Evolutionary conservation across 208 protist species (phyloP), one percentile per base, ranked within the genome.

Genomic region (Wallacemonas rigidus): DNA sequence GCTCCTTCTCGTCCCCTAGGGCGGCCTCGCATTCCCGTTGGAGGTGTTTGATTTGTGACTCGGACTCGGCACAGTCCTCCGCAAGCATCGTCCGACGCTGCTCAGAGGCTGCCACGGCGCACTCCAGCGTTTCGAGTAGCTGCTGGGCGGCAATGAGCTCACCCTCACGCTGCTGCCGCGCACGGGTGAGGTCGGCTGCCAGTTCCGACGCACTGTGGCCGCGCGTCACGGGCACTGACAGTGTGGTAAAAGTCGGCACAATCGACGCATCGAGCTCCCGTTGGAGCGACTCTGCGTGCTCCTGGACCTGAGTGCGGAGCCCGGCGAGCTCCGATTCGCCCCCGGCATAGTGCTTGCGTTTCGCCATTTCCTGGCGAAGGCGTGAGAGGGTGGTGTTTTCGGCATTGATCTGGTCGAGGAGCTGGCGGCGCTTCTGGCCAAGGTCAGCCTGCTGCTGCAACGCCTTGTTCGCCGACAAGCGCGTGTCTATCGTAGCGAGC

Each of bases 321-420:
- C 72, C 44, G 61, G 54, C 72, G 50, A 89, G 38, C 57, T 92
- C 85, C 35, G 79, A 72, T 57, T 83, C 78, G 2, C 62, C 44
- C 11, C 74, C 58, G 44, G 77, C 71, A 47, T 47, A 73, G 67
- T 86, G 71, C 76, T 89, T 88, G 67, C 77, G 77, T 67, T 58
- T 76, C 44, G 81, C 70, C 77, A 94, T 81, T 53, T 80, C 72
- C 63, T 87, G 82, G 2, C 86, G 73, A 47, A 94, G 71, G 58
- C 70, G 35, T 17, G 83, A 83, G 48, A 94, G 74, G 15, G 68
- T 50, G 3, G 26, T 54, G 69, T 91, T 92, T n/a, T 90, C 78
- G 71, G 60, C 79, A 35, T 87, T 77, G 65, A 91, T 41, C 44
- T 87, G 76, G 39, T 77, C 54, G 14, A 87, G 50, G 15, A 92